Percentiles rank a stretch among this genome's conserved stretches.
These are phyloP conservation scores for Aspergillus homomorphus DNA, from an alignment of 495 filamentous ascomycete species.

Conservation along the genomic window DNA sequence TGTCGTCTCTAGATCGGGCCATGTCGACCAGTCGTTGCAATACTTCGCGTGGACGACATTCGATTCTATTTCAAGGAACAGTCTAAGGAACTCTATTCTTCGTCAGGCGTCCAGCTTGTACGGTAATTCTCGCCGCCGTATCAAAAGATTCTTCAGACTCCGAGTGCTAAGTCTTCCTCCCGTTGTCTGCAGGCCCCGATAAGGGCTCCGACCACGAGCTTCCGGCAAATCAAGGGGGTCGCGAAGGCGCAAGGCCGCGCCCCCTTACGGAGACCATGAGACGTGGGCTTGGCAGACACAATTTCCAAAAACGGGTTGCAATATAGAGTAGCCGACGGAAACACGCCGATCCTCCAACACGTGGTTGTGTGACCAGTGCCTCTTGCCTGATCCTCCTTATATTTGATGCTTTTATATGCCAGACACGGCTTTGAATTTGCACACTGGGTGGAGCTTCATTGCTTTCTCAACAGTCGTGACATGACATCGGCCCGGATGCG, in stretches of 20 bases:
- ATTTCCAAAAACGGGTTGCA: not conserved
- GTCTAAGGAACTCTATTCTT: not conserved
- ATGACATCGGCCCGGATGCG: too few species aligned
- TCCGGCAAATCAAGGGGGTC: not conserved
- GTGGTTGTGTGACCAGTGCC: not conserved
- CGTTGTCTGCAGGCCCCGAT: conserved; percentile 4
- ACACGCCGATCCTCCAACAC: not conserved
- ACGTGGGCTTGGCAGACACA: not conserved
- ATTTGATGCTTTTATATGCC: not conserved
- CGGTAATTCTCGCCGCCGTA: not conserved
- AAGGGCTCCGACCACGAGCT: not conserved
- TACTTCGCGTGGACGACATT: not conserved
- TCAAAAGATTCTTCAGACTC: not conserved
- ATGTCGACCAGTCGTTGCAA: not conserved
- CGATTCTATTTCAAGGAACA: not conserved
- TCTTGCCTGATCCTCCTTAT: not conserved
- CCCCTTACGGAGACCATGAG: not conserved
- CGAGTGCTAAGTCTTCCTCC: conserved; percentile 6
- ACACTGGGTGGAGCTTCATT: not conserved
- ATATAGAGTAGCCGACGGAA: not conserved
- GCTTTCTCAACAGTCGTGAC: not conserved
- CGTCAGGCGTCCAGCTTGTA: not conserved
- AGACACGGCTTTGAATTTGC: too few species aligned
- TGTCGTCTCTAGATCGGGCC: not conserved
- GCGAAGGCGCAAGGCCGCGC: not conserved